A percentile compares a stretch with the other conserved stretches of the same genome.
phyloP scores from a whole-genome alignment of 306 rosid species.

The Morella rubra region DNA sequence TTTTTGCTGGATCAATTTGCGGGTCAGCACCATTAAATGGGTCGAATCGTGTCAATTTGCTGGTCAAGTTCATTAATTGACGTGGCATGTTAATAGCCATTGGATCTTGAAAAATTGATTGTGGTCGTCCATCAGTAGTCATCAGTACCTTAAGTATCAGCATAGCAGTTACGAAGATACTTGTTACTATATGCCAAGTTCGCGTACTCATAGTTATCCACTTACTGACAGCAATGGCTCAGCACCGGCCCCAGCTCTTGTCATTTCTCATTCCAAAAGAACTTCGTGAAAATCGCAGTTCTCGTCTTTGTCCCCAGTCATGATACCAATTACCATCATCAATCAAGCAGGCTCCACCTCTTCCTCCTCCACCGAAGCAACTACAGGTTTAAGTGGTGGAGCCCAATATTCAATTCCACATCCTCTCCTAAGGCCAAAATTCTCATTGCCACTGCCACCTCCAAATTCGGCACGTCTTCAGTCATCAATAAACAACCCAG shows the following conservation, averaged over 20 bases:
- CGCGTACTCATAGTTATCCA: slow-evolving; percentile 48
- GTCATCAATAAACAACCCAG: slow-evolving; percentile 40
- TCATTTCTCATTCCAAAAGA: slow-evolving; percentile 63
- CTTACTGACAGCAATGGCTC: slow-evolving; percentile 41
- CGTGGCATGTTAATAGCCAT: too few species aligned
- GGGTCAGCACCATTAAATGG: too few species aligned
- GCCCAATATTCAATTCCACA: slow-evolving; percentile 10
- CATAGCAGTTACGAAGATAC: slow-evolving; percentile 55
- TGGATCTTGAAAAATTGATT: too few species aligned
- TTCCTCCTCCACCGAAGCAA: slow-evolving; percentile 24
- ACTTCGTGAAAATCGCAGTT: slow-evolving; percentile 72
- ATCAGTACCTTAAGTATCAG: too few species aligned
- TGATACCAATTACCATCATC: slow-evolving; percentile 44
- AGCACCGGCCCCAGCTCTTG: slow-evolving; percentile 16
- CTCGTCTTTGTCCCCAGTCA: slow-evolving; percentile 44
- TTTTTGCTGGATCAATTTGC: too few species aligned
- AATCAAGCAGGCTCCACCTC: slow-evolving; percentile 42
- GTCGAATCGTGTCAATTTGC: too few species aligned
- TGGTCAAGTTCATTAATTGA: too few species aligned
- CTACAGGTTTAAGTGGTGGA: slow-evolving; percentile 4
- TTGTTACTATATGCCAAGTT: slow-evolving; percentile 61
- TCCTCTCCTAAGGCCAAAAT: slow-evolving; percentile 52
- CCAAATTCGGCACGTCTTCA: slow-evolving; percentile 62
- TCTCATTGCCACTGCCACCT: slow-evolving; percentile 65
- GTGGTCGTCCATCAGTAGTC: too few species aligned